Percentiles rank a stretch among this genome's conserved stretches.
These are phyloP conservation scores for Dipteronia dyeriana DNA, from an alignment of 345 rosid species.

Conservation along the genomic window DNA sequence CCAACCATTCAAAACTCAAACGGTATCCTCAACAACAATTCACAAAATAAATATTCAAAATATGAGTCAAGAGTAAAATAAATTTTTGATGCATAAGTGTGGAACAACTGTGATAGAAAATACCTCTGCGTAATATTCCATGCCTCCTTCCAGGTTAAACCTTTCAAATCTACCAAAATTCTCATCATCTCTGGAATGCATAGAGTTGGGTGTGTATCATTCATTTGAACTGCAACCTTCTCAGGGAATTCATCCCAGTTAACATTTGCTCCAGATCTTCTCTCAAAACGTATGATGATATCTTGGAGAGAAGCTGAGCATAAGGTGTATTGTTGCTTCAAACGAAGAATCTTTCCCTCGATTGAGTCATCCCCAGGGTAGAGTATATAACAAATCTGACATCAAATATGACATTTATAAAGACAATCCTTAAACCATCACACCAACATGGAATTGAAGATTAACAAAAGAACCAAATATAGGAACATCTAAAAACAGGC, in stretches of 20 bases:
- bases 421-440: neutral
- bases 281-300: slow-evolving; percentile 70
- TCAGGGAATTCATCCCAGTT: slow-evolving; percentile 78
- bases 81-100: neutral
- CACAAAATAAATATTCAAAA: neutral
- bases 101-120: slow-evolving; percentile 5
- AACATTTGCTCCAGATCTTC: slow-evolving; percentile 55
- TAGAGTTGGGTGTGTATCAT: slow-evolving; percentile 80
- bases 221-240: slow-evolving; percentile 86
- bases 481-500: slow-evolving; percentile 3
- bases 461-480: neutral
- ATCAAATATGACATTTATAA: slow-evolving; percentile 4
- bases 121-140: slow-evolving; percentile 82
- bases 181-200: slow-evolving; percentile 83
- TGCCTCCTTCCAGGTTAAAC: slow-evolving; percentile 71
- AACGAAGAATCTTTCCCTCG: slow-evolving; percentile 76
- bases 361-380: slow-evolving; percentile 83
- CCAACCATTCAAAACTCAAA: neutral
- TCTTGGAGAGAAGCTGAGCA: slow-evolving; percentile 89
- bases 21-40: neutral
- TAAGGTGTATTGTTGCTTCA: slow-evolving; percentile 83
- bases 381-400: slow-evolving; percentile 67
- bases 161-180: slow-evolving; percentile 71
- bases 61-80: neutral
- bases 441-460: slow-evolving; percentile 8